Percentiles rank a stretch among this genome's conserved stretches.
Conservation (phyloP, 768 basidiomycete genomes). For the Lentinula sp. region DNA sequence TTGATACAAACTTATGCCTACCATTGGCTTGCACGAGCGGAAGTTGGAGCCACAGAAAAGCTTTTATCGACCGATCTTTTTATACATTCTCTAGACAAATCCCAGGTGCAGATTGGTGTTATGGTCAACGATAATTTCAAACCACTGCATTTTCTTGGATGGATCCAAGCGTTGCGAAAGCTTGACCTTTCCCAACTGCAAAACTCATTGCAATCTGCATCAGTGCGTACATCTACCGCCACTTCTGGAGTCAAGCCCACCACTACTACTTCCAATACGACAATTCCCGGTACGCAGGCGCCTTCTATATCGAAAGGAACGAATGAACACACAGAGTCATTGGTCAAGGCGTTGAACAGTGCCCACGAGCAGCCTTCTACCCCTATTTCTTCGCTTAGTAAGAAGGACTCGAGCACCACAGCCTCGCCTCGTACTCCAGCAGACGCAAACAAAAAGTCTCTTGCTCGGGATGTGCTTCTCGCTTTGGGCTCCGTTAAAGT, state of each 20-base stretch:
- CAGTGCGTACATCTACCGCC: background rate
- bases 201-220: too few species aligned
- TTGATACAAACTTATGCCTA: background rate
- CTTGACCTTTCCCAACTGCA: background rate
- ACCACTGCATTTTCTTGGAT: background rate
- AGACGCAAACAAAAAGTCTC: constrained; percentile 41
- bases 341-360: background rate
- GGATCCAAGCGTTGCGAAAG: background rate
- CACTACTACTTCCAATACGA: background rate
- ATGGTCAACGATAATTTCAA: background rate
- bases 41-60: background rate
- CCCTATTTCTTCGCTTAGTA: background rate
- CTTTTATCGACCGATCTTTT: background rate
- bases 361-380: background rate
- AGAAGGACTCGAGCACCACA: background rate
- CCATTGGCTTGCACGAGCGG: background rate
- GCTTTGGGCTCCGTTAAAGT: constrained; percentile 31
- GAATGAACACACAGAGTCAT: background rate
- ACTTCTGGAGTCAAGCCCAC: background rate
- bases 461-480: constrained; percentile 52
- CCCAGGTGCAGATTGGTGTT: background rate
- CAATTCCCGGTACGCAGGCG: background rate
- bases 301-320: background rate
- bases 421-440: constrained; percentile 18
- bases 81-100: background rate